These are phyloP conservation scores for Linnemannia hyalina DNA, from an alignment of 192 early-diverging fungal species.

Conservation along the genomic window DNA sequence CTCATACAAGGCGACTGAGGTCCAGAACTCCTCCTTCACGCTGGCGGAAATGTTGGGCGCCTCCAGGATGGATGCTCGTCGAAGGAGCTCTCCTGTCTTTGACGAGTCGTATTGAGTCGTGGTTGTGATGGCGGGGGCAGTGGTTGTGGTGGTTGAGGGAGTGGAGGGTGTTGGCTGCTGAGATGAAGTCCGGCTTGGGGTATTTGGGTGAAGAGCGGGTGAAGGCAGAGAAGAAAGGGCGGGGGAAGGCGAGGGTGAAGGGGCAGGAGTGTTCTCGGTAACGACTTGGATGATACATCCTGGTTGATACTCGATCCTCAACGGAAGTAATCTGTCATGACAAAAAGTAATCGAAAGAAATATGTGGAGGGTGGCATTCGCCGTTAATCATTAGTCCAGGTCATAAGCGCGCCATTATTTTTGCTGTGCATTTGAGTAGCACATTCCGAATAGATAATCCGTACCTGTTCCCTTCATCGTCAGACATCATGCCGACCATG, in stretches of 20 bases:
- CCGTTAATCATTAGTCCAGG: too few species aligned
- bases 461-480: too few species aligned
- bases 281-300: not conserved
- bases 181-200: not conserved
- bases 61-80: not conserved
- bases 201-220: not conserved
- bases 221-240: not conserved
- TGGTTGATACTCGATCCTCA: not conserved
- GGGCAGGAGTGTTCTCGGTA: too few species aligned
- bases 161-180: not conserved
- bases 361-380: too few species aligned
- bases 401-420: too few species aligned
- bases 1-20: slow-evolving; percentile 24
- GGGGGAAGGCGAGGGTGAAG: too few species aligned
- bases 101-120: not conserved
- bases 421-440: too few species aligned
- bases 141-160: not conserved
- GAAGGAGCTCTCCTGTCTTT: not conserved
- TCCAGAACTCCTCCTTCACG: not conserved
- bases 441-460: too few species aligned
- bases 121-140: too few species aligned
- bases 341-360: not conserved
- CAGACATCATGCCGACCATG: too few species aligned
- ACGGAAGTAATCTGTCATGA: slow-evolving; percentile 13
- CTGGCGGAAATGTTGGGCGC: not conserved